These are phyloP conservation scores for Prunus yedoensis DNA, from an alignment of 331 rosid species.

Conservation along the genomic window DNA sequence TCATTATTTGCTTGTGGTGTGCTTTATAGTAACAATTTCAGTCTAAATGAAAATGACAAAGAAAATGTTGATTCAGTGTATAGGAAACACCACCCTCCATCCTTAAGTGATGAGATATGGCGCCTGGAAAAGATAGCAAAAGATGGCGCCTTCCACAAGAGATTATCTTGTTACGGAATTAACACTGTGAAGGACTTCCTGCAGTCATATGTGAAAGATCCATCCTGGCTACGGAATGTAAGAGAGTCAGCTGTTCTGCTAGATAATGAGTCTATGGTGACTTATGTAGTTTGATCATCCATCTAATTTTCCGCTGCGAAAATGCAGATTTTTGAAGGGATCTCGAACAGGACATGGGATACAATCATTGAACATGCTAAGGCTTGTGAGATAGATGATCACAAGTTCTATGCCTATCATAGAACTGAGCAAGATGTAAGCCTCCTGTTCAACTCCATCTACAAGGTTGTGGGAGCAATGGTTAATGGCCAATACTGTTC, in stretches of 20 bases:
- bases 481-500: background rate
- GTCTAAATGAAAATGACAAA: conserved; percentile 13
- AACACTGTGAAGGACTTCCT: conserved; percentile 51
- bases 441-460: conserved; percentile 5
- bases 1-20: background rate
- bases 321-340: conserved; percentile 43
- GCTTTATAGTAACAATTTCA: background rate
- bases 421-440: background rate
- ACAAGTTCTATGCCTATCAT: background rate
- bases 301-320: conserved; percentile 10
- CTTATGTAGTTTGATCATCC: conserved; percentile 2
- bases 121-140: conserved; percentile 61
- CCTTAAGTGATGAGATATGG: conserved; percentile 57
- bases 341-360: conserved; percentile 41
- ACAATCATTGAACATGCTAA: conserved; percentile 51
- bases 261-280: background rate
- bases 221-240: conserved; percentile 42
- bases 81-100: conserved; percentile 67
- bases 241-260: conserved; percentile 16
- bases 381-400: conserved; percentile 36
- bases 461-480: conserved; percentile 6
- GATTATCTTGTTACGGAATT: conserved; percentile 31
- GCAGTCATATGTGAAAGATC: conserved; percentile 31
- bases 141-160: conserved; percentile 42
- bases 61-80: conserved; percentile 43